A percentile compares a stretch with the other conserved stretches of the same genome.
These are phyloP conservation scores for Talaromyces trachyspermus DNA, from an alignment of 495 filamentous ascomycete genomes.

Conservation along the genomic window DNA sequence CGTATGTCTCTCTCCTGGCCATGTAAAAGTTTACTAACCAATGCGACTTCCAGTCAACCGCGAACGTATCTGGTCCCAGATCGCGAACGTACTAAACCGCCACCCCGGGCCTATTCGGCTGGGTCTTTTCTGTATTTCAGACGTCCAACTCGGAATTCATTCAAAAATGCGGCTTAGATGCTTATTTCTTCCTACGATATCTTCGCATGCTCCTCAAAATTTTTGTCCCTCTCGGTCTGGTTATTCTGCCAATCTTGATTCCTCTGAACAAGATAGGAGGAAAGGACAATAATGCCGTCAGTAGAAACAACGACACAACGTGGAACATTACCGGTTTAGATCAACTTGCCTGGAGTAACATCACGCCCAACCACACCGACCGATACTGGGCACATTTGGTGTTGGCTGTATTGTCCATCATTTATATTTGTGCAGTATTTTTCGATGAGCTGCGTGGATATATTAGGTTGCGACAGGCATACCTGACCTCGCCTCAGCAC, in stretches of 20 bases:
- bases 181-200: slow-evolving; percentile 96
- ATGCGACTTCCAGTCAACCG: slow-evolving; percentile 51
- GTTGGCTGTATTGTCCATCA: slow-evolving; percentile 70
- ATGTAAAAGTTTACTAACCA: not conserved
- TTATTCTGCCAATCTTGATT: slow-evolving; percentile 79
- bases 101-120: slow-evolving; percentile 60
- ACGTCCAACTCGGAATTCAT: slow-evolving; percentile 84
- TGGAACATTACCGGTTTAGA: slow-evolving; percentile 65
- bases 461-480: slow-evolving; percentile 88
- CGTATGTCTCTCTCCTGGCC: slow-evolving; percentile 16
- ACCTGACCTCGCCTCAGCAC: slow-evolving; percentile 92
- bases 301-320: slow-evolving; percentile 22
- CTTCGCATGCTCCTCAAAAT: slow-evolving; percentile 89
- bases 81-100: slow-evolving; percentile 68
- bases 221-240: slow-evolving; percentile 69
- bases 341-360: slow-evolving; percentile 83
- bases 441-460: slow-evolving; percentile 85
- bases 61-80: slow-evolving; percentile 89
- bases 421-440: slow-evolving; percentile 83
- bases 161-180: slow-evolving; percentile 89
- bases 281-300: slow-evolving; percentile 47
- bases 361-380: slow-evolving; percentile 57
- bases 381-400: slow-evolving; percentile 88
- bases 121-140: slow-evolving; percentile 64
- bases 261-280: slow-evolving; percentile 75